Percentiles rank a stretch among this genome's conserved stretches.
Evolutionary conservation across 495 filamentous ascomycete species (phyloP).

Genomic region (Melanomma pulvis-pyrius): DNA sequence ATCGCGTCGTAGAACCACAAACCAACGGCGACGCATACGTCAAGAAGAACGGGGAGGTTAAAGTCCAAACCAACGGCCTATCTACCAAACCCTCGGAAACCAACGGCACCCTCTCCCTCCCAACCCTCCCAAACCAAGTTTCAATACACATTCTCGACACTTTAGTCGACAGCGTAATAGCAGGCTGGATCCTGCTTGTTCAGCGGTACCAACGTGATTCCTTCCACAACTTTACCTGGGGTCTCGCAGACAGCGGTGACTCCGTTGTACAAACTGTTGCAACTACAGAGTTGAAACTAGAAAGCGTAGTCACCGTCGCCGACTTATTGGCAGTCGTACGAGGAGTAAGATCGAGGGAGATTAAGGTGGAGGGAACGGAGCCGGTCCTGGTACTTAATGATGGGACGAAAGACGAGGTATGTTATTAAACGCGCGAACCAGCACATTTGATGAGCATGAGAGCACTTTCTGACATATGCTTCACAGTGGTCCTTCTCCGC

Average conservation of each 20-base stretch:
- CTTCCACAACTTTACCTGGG: background rate
- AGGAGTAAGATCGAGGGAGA: background rate
- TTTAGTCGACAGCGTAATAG: background rate
- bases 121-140: background rate
- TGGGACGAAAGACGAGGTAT: slow-evolving; percentile 44
- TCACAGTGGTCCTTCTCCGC: slow-evolving; percentile 25
- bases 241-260: background rate
- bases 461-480: background rate
- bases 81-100: background rate
- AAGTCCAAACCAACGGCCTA: background rate
- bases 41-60: background rate
- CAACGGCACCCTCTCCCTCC: background rate
- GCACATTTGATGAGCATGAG: background rate
- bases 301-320: background rate
- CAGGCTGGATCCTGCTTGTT: slow-evolving; percentile 5
- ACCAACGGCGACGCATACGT: background rate
- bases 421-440: background rate
- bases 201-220: slow-evolving; percentile 5
- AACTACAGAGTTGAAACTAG: background rate
- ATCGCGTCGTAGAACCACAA: background rate
- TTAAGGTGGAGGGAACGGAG: slow-evolving; percentile 5
- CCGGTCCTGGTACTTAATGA: slow-evolving; percentile 32
- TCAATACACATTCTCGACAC: background rate
- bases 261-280: background rate
- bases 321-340: background rate